Evolutionary conservation across 2,329 filamentous ascomycete species (phyloP), one percentile per base, ranked within the genome.

Genomic region (Rhynchosporium secalis): DNA sequence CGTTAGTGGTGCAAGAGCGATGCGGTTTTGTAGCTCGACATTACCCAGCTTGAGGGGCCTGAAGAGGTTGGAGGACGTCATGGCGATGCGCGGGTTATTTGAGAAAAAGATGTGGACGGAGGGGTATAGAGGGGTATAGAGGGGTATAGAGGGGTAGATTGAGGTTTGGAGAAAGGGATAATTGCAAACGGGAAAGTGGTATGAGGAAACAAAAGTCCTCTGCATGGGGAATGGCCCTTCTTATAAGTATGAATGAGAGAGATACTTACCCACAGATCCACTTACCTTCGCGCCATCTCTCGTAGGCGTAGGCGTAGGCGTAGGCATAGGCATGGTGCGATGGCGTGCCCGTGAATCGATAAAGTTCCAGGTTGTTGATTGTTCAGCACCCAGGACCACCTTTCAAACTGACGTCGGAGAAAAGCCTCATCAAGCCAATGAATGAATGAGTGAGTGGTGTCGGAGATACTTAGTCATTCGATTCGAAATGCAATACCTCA

Each of bases 1-100:
- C n/a, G 83, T 86, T 60, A 88, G 74, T 2, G 85, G 84, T 0
- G 84, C 80, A 76, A 87, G 80, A 46, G 78, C 79, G 43, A 87
- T 68, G 3, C 80, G 75, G 66, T 81, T 77, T 61, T 77, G 69
- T 46, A 81, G 71, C 45, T 72, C 63, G 15, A 73, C 58, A 15
- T 73, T 73, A 65, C 80, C 79, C 2, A 81, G 66, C 61, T 74
- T 75, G 52, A 81, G 64, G 2, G 79, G 78, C 41, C 74, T 70
- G 70, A 81, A 82, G 20, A 81, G 78, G 28, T 65, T 70, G 29
- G 70, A 71, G 12, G 62, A 40, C 56, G 62, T 60, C 33, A 38
- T 62, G 58, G 33, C 46, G 62, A 61, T 28, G 29, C 61, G 60
- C 28, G 46, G 46, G 45, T 20, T 36, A 41, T 33, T 31, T 10